Evolutionary conservation across 257 asterid species (phyloP).

Genomic region (Avicennia marina): DNA sequence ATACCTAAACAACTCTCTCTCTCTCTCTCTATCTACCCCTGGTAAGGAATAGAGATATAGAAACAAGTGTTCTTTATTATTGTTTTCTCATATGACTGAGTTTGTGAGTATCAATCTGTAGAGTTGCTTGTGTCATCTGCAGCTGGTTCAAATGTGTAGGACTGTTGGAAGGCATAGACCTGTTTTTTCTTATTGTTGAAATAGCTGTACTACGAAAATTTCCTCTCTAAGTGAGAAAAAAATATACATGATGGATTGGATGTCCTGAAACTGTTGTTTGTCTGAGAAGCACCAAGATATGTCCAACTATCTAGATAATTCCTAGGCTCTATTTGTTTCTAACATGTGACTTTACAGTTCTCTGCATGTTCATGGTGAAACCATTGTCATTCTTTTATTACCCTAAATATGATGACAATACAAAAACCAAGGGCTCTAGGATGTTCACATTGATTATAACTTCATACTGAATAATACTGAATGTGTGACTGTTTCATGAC

Average conservation of each 20-base stretch:
- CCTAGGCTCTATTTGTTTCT: neutral
- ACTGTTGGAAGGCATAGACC: too few species aligned
- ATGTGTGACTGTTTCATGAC: too few species aligned
- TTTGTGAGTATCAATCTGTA: neutral
- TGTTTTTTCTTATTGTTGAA: neutral
- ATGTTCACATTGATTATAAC: neutral
- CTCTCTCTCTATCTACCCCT: too few species aligned
- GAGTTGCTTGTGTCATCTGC: neutral
- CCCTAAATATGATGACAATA: constrained; percentile 3
- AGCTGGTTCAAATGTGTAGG: neutral
- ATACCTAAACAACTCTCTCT: too few species aligned
- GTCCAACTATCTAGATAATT: neutral
- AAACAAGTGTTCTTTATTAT: too few species aligned
- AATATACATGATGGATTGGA: neutral
- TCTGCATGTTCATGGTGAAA: neutral
- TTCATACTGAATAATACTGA: too few species aligned
- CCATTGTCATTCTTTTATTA: neutral
- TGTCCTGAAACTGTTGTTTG: neutral
- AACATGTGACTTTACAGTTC: neutral
- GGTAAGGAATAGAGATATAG: too few species aligned
- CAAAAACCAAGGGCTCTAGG: neutral
- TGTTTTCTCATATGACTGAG: neutral
- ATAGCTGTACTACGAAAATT: neutral
- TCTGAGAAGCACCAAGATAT: neutral
- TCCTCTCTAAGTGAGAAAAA: neutral